These are phyloP conservation scores for Astragalus membranaceus DNA, from an alignment of 306 rosid genomes.

Conservation along the genomic window DNA sequence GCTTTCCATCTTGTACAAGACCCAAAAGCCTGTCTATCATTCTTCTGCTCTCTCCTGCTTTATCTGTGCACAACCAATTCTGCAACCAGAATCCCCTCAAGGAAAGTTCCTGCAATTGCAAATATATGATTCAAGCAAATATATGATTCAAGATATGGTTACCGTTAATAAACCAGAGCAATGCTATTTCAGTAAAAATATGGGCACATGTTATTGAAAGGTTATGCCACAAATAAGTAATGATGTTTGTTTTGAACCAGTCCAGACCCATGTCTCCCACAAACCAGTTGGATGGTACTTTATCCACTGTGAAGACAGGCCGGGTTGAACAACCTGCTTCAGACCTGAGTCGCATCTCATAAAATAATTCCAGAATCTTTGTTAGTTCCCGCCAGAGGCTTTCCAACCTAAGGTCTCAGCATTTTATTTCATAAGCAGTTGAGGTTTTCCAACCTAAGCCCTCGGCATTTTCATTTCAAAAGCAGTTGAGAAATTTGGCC, in stretches of 20 bases:
- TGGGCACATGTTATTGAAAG: not conserved
- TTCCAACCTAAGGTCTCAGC: too few relatives aligned
- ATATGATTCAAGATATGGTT: not conserved
- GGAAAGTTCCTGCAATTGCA: slow-evolving; percentile 82
- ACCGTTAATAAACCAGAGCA: not conserved
- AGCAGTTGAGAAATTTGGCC: not conserved
- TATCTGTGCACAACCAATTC: slow-evolving; percentile 64
- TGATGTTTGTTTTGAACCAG: not conserved
- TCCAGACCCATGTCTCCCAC: not conserved
- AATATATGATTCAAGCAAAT: slow-evolving; percentile 13
- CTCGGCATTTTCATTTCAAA: too few relatives aligned
- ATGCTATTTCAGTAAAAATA: not conserved
- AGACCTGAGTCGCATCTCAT: not conserved
- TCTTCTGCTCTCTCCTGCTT: slow-evolving; percentile 58
- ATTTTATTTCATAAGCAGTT: too few relatives aligned
- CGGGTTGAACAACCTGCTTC: not conserved
- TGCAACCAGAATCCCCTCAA: slow-evolving; percentile 94
- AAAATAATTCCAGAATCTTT: too few relatives aligned
- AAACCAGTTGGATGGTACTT: not conserved
- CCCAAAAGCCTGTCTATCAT: slow-evolving; percentile 76
- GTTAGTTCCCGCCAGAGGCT: too few relatives aligned
- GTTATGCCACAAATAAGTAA: not conserved
- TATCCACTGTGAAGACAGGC: not conserved
- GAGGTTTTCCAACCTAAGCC: too few relatives aligned
- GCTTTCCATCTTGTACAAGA: slow-evolving; percentile 59